Conservation (phyloP, 2,329 filamentous ascomycete genomes). For the Camillea tinctor region DNA sequence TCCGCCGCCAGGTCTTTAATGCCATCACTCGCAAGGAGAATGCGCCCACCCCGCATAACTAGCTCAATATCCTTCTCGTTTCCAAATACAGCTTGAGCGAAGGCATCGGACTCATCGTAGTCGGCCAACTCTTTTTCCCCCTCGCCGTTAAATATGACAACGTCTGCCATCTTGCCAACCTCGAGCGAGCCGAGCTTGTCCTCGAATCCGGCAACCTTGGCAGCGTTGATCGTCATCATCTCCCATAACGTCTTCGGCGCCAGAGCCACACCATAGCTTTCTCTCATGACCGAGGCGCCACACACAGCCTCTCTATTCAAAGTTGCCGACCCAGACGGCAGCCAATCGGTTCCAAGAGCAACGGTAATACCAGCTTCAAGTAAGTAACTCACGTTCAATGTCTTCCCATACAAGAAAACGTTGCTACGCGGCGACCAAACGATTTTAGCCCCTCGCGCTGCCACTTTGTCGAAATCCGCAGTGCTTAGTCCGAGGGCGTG, state of each 20-base stretch:
- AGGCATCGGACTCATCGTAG: constrained; percentile 7
- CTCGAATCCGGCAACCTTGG: constrained; percentile 39
- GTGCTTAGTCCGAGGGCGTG: constrained; percentile 27
- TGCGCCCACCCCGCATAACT: constrained; percentile 27
- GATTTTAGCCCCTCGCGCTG: constrained; percentile 26
- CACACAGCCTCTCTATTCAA: constrained; percentile 28
- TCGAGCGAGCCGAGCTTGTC: constrained; percentile 40
- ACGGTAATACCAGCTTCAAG: constrained; percentile 27
- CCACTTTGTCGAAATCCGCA: constrained; percentile 26
- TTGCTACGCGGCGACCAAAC: constrained; percentile 33
- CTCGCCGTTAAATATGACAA: constrained; percentile 39
- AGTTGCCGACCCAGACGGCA: constrained; percentile 29
- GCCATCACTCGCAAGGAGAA: constrained; percentile 17
- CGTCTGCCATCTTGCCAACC: constrained; percentile 42
- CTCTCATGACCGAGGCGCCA: constrained; percentile 10
- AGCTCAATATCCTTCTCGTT: constrained; percentile 25
- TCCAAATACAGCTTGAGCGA: constrained; percentile 22
- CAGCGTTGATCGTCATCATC: constrained; percentile 45
- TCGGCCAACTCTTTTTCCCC: not conserved
- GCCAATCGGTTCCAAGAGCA: constrained; percentile 32
- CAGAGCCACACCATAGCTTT: constrained; percentile 13
- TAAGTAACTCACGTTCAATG: constrained; percentile 26
- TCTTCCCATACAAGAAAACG: constrained; percentile 29
- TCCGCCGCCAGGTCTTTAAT: constrained; percentile 8
- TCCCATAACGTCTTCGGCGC: constrained; percentile 27